Conservation (phyloP, 2,329 filamentous ascomycete species). For the Diaporthe batatas region DNA sequence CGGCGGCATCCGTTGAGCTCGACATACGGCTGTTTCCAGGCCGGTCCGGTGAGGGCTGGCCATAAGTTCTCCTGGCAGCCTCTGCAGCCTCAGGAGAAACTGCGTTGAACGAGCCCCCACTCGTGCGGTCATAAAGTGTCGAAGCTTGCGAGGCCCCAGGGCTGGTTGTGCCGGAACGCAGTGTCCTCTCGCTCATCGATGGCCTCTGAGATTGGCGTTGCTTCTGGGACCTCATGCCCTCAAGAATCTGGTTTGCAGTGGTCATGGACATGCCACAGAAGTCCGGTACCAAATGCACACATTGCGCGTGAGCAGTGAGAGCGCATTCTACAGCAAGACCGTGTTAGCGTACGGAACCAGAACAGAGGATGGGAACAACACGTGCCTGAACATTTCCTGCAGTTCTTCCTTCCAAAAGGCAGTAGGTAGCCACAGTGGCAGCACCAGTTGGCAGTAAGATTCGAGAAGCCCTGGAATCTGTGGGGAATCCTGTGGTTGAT, state of each 20-base stretch:
- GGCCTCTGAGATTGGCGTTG: constrained; percentile 70
- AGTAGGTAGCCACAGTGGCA: constrained; percentile 98
- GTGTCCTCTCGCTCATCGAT: constrained; percentile 74
- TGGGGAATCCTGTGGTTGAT: constrained; percentile 99
- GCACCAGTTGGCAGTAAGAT: constrained; percentile 99
- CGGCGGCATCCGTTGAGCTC: constrained; percentile 61
- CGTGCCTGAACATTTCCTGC: constrained; percentile 80
- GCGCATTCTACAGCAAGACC: constrained; percentile 76
- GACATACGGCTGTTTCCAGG: constrained; percentile 66
- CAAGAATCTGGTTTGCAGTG: constrained; percentile 91
- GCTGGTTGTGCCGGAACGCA: constrained; percentile 68
- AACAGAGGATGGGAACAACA: neutral
- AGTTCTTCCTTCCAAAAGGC: constrained; percentile 94
- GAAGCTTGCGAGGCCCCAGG: constrained; percentile 53
- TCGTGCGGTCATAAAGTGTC: constrained; percentile 41
- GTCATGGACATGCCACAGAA: constrained; percentile 99
- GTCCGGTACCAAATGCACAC: constrained; percentile 95
- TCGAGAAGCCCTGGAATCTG: constrained; percentile 95
- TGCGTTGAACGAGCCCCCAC: constrained; percentile 43
- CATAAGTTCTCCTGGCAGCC: constrained; percentile 75
- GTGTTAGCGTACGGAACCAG: neutral
- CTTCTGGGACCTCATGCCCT: constrained; percentile 84
- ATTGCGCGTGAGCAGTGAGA: constrained; percentile 90
- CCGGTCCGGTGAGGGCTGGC: constrained; percentile 64
- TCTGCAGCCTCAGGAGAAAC: constrained; percentile 69